Evolutionary conservation across 352 stramenopile genomes (phyloP).

Genomic region (Thalassiosira livingstoniorum): DNA sequence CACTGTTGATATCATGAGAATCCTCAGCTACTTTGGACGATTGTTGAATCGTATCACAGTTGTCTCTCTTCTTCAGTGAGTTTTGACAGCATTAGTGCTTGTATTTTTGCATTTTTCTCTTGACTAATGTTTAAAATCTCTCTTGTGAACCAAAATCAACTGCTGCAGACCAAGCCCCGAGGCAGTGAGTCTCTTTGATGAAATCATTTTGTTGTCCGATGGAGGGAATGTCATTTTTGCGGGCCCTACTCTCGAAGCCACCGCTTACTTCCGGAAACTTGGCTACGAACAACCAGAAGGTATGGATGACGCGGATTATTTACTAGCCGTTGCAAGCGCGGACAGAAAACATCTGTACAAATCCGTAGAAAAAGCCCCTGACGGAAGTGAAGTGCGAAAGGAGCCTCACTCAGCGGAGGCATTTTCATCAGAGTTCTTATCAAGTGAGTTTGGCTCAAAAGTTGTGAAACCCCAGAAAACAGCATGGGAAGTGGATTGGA

Average conservation of each 20-base stretch:
- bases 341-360: constrained; percentile 61
- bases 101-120: too few relatives aligned
- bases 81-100: too few relatives aligned
- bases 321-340: constrained; percentile 86
- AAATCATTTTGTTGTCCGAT: constrained; percentile 92
- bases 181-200: constrained; percentile 94
- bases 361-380: constrained; percentile 40
- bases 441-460: constrained; percentile 29
- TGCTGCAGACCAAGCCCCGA: constrained; percentile 92
- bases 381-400: background rate
- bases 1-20: constrained; percentile 91
- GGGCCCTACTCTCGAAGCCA: constrained; percentile 85
- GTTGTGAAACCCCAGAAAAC: constrained; percentile 63
- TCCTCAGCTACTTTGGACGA: constrained; percentile 61
- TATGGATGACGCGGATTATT: constrained; percentile 91
- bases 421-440: constrained; percentile 54
- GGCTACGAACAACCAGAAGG: constrained; percentile 66
- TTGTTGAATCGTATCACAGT: constrained; percentile 44
- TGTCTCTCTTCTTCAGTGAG: constrained; percentile 74
- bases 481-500: constrained; percentile 54
- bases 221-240: constrained; percentile 93
- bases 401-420: background rate
- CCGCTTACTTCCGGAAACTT: constrained; percentile 88
- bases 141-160: too few relatives aligned
- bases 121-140: too few relatives aligned